Evolutionary conservation across 352 stramenopile species (phyloP).

Genomic region (Globisporangium lucens): DNA sequence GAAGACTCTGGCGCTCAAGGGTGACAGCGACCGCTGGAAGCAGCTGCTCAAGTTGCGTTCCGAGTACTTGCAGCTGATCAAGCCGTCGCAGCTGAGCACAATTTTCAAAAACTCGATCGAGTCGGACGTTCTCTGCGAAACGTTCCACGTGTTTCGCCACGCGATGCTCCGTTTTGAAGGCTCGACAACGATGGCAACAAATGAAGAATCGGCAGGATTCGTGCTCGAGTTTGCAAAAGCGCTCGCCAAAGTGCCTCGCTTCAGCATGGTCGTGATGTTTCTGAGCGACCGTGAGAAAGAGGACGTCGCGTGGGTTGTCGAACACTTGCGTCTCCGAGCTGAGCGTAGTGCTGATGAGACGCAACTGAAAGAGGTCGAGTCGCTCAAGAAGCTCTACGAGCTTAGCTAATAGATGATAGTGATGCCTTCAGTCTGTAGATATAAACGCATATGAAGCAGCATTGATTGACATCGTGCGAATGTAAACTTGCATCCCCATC

Average conservation of each 20-base stretch:
- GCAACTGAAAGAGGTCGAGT: constrained; percentile 15
- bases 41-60: constrained; percentile 39
- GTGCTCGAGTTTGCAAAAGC: constrained; percentile 33
- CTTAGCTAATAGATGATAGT: constrained; percentile 25
- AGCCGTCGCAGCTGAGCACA: constrained; percentile 26
- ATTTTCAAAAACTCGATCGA: constrained; percentile 81
- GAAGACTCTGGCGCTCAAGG: constrained; percentile 58
- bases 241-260: constrained; percentile 55
- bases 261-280: constrained; percentile 81
- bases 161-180: constrained; percentile 12
- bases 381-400: constrained; percentile 49
- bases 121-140: constrained; percentile 68
- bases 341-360: constrained; percentile 10
- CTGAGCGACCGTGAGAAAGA: constrained; percentile 59
- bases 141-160: constrained; percentile 46
- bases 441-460: background rate
- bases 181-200: background rate
- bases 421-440: background rate
- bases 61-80: constrained; percentile 48
- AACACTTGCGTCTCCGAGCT: constrained; percentile 19
- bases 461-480: background rate
- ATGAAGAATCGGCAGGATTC: constrained; percentile 16
- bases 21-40: constrained; percentile 24
- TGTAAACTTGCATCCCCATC: background rate
- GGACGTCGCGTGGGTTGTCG: constrained; percentile 48